Percentiles rank a stretch among this genome's conserved stretches.
Conservation (phyloP, 176 grass and related monocot genomes). For the Dactylis glomerata region DNA sequence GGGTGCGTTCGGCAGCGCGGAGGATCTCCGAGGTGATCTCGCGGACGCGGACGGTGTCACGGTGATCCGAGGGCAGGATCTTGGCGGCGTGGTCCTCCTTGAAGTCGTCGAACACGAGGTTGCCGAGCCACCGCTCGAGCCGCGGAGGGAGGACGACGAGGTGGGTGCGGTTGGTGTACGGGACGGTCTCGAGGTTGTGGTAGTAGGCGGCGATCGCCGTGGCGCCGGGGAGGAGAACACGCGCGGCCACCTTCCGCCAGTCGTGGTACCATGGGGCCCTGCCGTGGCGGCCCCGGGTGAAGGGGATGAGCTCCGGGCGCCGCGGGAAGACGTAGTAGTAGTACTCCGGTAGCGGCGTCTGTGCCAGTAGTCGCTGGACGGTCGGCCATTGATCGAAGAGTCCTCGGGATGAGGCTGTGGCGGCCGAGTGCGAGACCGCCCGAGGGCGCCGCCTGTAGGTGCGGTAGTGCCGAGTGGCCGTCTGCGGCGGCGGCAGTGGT, state of each 20-base stretch:
- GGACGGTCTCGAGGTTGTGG: slow-evolving; percentile 70
- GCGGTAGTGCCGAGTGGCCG: slow-evolving; percentile 26
- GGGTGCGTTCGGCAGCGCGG: slow-evolving; percentile 51
- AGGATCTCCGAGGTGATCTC: slow-evolving; percentile 65
- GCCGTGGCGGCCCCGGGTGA: slow-evolving; percentile 39
- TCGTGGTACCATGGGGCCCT: slow-evolving; percentile 64
- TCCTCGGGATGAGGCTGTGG: slow-evolving; percentile 13
- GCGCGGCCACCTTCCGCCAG: slow-evolving; percentile 46
- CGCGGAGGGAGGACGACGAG: slow-evolving; percentile 60
- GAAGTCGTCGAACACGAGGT: slow-evolving; percentile 48
- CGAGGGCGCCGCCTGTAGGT: not conserved
- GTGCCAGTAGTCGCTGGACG: not conserved
- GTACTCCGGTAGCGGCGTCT: slow-evolving; percentile 4
- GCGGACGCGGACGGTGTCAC: slow-evolving; percentile 66
- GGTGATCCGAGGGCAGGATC: slow-evolving; percentile 76
- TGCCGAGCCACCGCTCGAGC: slow-evolving; percentile 77
- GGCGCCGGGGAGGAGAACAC: slow-evolving; percentile 32
- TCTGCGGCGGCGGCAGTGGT: too few relatives aligned
- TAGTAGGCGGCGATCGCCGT: slow-evolving; percentile 46
- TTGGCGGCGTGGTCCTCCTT: slow-evolving; percentile 54
- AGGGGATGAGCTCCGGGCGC: slow-evolving; percentile 51
- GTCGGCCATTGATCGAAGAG: slow-evolving; percentile 7
- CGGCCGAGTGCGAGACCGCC: not conserved
- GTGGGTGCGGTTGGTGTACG: slow-evolving; percentile 84
- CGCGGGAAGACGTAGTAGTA: slow-evolving; percentile 28